Evolutionary conservation across 2,329 filamentous ascomycete species (phyloP).

Genomic region (Dryadomyces quercivorus): DNA sequence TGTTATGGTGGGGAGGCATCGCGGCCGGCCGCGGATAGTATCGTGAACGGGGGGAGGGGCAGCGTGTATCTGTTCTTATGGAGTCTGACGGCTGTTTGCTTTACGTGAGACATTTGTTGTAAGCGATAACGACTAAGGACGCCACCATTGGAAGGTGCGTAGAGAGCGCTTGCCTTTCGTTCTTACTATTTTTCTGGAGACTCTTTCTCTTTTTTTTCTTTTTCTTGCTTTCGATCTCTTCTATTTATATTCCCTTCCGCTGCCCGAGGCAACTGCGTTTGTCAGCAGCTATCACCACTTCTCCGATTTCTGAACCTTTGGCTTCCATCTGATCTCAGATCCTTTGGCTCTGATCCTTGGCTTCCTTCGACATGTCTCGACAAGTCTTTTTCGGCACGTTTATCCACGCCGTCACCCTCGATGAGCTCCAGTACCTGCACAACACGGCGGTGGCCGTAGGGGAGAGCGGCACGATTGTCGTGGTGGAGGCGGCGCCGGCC

Average conservation of each 20-base stretch:
- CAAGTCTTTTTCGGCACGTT: conserved; percentile 43
- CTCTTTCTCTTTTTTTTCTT: background rate
- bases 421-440: conserved; percentile 38
- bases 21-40: background rate
- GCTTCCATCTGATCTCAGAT: too few relatives aligned
- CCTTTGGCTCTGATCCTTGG: too few relatives aligned
- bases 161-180: background rate
- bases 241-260: background rate
- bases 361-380: conserved; percentile 12
- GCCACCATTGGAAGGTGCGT: background rate
- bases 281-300: too few relatives aligned
- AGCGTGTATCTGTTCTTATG: too few relatives aligned
- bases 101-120: background rate
- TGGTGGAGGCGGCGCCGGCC: conserved; percentile 22
- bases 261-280: background rate
- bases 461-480: conserved; percentile 34
- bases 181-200: background rate
- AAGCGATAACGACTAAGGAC: too few relatives aligned
- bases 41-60: background rate
- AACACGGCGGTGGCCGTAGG: conserved; percentile 39
- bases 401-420: conserved; percentile 36
- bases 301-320: too few relatives aligned
- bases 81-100: too few relatives aligned
- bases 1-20: background rate
- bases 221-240: background rate